Evolutionary conservation across 2,329 filamentous ascomycete species (phyloP), one percentile per base, ranked within the genome.

Genomic region (Aspergillus costaricaensis): DNA sequence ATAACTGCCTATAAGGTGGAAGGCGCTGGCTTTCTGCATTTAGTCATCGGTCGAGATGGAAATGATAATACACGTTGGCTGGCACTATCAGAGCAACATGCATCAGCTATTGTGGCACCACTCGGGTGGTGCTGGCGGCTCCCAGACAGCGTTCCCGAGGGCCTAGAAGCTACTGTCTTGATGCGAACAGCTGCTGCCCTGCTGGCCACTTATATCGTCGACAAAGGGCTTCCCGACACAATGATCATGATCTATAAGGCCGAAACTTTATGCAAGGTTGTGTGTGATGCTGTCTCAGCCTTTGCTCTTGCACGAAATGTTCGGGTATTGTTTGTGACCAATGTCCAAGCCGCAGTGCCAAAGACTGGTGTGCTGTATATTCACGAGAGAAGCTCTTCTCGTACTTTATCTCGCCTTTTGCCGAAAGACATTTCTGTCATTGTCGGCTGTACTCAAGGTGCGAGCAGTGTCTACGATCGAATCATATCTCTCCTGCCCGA

Each of bases 41-140:
- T 55, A 17, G 14, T 36, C 9, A 27, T 55, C 12, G 53, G 53
- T 23, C 53, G 39, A 23, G 39, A 55, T 47, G n/a, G 5, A 15
- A 36, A 17, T 3, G 53, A 32, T 27, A 19, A 47, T 12, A 55
- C 53, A 55, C 39, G 53, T 14, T 55, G 53, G 53, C 43, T 55
- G 27, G 53, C 53, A 32, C n/a, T 55, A 47, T 55, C 39, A 8
- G n/a, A 27, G 12, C 25, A 47, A 17, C 23, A 55, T 17, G 53
- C 41, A 9, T 55, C 53, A 19, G 12, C 25, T n/a, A 23, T 55
- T 23, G 12, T 10, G 4, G 41, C 30, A 19, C 53, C 53, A 3
- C 25, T 47, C 12, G 9, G 21, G 4, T 55, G 39, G 39, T 55
- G 53, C 5, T 55, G 41, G 17, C 39, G 3, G 23, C 14, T 55